Base-by-base conservation (phyloP, 106 monocot genomes). In the Dendrobium officinale region DNA sequence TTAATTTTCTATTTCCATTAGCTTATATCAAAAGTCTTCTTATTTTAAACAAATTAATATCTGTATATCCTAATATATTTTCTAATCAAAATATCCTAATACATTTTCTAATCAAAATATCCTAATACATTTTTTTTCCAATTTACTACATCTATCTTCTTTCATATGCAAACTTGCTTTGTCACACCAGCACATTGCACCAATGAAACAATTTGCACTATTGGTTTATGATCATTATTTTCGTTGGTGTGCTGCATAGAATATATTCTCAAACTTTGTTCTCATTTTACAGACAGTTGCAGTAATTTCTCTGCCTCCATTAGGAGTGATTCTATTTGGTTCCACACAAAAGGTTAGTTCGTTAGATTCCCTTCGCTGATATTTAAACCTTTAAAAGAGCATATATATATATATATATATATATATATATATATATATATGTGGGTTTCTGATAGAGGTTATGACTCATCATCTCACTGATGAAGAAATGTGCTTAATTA, bases 291-390 rank as follows among this genome's bases (percentile, higher is more conserved):
- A 83, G 83, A 83, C 79, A 31, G 73, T 79, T 79, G 83, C 44
- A 20, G 29, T 83, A 42, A 78, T 83, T 73, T 59, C 78, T 73
- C 56, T 79, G 78, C 83, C 55, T 56, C 73, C 70, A 17, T 79
- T 78, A 54, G 83, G 83, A 7, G 79, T 83, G 55, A 77, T 79
- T 73, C 79, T 77, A 67, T 78, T 83, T 79, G 79, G 83, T 40
- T 83, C 74, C n/a, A 74, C 74, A 1, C 41, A 74, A 42, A 74
- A 74, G 74, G 74, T 74, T 43, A 42, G 74, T 44, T 24, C 67
- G 6, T 42, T 20, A 44, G 4, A 43, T 44, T 74, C 43, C 44
- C 9, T 5, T 44, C 41, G 20, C 43, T 44, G 43, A 6, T 74
- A 74, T 74, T 19, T 15, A 74, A 74, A 74, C 74, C 43, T 74